Evolutionary conservation across 495 filamentous ascomycete genomes (phyloP).

Genomic region (Haplographium delicatum): DNA sequence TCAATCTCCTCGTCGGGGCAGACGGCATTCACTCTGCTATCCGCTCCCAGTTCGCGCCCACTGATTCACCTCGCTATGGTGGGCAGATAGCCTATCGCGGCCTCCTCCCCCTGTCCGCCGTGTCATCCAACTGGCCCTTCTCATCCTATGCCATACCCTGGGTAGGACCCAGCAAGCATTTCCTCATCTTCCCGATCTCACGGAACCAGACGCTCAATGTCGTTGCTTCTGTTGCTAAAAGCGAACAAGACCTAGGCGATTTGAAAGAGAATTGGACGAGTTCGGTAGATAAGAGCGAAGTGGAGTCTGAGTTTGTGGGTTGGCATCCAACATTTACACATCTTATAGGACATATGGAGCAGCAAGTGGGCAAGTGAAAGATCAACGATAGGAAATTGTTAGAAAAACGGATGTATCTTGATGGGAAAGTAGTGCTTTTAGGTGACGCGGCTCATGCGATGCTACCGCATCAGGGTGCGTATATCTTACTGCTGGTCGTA

Average conservation of each 20-base stretch:
- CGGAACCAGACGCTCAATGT: not conserved
- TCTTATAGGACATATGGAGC: not conserved
- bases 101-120: not conserved
- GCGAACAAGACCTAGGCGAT: not conserved
- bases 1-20: slow-evolving; percentile 23
- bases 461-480: not conserved
- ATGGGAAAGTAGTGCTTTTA: not conserved
- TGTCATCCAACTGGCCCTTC: not conserved
- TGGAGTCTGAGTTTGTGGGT: not conserved
- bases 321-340: not conserved
- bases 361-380: not conserved
- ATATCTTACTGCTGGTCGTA: too few species aligned
- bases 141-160: not conserved
- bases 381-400: not conserved
- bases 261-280: not conserved
- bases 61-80: not conserved
- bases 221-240: not conserved
- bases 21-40: slow-evolving; percentile 16
- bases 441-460: not conserved
- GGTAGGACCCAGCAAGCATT: not conserved
- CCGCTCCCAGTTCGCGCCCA: slow-evolving; percentile 18
- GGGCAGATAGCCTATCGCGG: slow-evolving; percentile 23
- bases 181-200: not conserved
- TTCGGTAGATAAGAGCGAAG: slow-evolving; percentile 1
- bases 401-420: slow-evolving; percentile 30